These are phyloP conservation scores for Pelargonium fulgidum DNA, from an alignment of 441 rosid genomes.

Conservation along the genomic window DNA sequence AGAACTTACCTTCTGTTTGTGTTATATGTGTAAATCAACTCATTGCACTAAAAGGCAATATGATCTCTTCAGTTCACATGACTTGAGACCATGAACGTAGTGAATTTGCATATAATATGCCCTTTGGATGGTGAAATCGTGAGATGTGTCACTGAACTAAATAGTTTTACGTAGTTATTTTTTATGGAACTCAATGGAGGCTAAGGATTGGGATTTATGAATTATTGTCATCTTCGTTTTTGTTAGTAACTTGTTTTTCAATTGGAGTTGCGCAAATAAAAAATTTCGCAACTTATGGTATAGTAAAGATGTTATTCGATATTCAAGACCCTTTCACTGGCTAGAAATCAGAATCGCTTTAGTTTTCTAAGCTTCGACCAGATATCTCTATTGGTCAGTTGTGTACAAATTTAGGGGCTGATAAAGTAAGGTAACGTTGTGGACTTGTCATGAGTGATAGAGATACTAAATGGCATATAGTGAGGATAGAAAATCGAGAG, in stretches of 20 bases:
- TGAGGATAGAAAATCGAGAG: too few species aligned
- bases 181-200: not conserved
- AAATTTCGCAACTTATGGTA: not conserved
- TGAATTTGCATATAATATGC: not conserved
- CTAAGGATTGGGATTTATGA: not conserved
- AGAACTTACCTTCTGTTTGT: not conserved
- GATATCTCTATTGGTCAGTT: too few species aligned
- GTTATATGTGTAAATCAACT: not conserved
- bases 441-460: too few species aligned
- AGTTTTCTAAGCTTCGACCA: too few species aligned
- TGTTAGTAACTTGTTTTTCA: not conserved
- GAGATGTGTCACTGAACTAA: not conserved
- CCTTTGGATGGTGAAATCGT: not conserved
- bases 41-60: not conserved
- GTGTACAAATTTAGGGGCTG: too few species aligned
- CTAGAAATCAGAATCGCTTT: too few species aligned
- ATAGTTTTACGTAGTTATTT: not conserved
- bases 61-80: not conserved
- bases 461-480: too few species aligned
- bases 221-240: not conserved
- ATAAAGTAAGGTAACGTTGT: too few species aligned
- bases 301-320: too few species aligned
- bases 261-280: not conserved
- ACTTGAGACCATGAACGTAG: not conserved
- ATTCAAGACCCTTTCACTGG: too few species aligned